Evolutionary conservation across 2,329 filamentous ascomycete genomes (phyloP), one percentile per base, ranked within the genome.

Genomic region (Fonsecaea erecta): DNA sequence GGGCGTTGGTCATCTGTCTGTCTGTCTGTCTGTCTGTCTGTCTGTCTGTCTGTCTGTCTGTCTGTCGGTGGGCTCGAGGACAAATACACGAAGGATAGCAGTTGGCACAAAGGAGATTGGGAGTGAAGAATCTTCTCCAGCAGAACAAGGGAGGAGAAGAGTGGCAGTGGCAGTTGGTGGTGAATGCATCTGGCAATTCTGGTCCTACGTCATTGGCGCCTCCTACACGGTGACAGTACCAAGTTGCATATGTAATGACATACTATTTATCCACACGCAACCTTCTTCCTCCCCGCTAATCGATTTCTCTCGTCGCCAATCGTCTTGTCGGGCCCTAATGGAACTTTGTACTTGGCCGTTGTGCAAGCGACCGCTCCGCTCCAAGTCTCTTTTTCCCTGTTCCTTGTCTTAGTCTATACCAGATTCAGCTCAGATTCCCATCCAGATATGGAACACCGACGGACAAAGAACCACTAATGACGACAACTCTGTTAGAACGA

Each of bases 161-260:
- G 8, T 3, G 9, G 52, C 48, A 24, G 43, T 11, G 14, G 43
- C 24, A 18, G 24, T 48, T 11, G 14, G 43, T 48, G 43, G 24
- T 48, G 43, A 48, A 48, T 48, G 43, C 43, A n/a, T 48, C 7
- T 12, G 18, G 16, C 8, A 8, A n/a, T n/a, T 21, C 4, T 16
- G 24, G 14, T 4, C 37, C 35, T 60, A 64, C 62, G 62, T 64
- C 62, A 64, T 62, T 46, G 59, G 51, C 35, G 46, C 18, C 18
- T 57, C 18, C 14, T n/a, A 37, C n/a, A n/a, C n/a, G n/a, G n/a
- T n/a, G n/a, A n/a, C n/a, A n/a, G n/a, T n/a, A 8, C 18, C 16
- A 46, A 52, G 18, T 32, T 30, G 43, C 40, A 60, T 21, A 37
- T 16, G 14, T 34, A 26, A n/a, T n/a, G n/a, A n/a, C n/a, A n/a